phyloP scores from a whole-genome alignment of 441 rosid species.

The Raphanus hybrid region DNA sequence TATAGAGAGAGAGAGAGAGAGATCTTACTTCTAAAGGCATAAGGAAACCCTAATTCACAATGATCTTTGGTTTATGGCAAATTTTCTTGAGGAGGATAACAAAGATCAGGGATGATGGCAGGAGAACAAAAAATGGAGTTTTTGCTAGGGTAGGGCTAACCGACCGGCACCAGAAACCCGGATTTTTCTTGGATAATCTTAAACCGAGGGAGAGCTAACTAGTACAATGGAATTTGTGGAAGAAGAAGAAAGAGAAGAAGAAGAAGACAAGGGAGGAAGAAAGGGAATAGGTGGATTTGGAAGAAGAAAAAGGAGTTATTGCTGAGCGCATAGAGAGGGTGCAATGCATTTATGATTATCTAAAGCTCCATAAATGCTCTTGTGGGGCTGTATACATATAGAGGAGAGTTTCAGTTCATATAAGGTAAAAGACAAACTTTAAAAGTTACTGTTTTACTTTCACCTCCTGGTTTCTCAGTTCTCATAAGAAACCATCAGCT shows the following conservation, averaged over 20 bases:
- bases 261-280: constrained; percentile 34
- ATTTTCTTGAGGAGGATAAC: background rate
- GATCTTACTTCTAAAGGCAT: constrained; percentile 32
- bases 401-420: constrained; percentile 30
- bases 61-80: constrained; percentile 9
- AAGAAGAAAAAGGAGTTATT: constrained; percentile 60
- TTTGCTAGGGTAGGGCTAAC: constrained; percentile 3
- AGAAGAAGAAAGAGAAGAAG: constrained; percentile 30
- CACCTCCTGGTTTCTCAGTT: constrained; percentile 25
- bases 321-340: constrained; percentile 71
- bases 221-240: constrained; percentile 25
- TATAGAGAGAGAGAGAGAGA: background rate
- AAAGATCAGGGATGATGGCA: background rate
- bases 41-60: constrained; percentile 36
- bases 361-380: constrained; percentile 54
- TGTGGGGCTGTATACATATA: background rate
- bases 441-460: constrained; percentile 32
- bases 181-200: constrained; percentile 8
- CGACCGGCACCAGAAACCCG: background rate
- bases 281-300: constrained; percentile 43
- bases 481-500: background rate
- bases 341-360: constrained; percentile 72
- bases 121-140: background rate
- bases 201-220: constrained; percentile 20
- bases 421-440: background rate